A percentile compares a stretch with the other conserved stretches of the same genome.
phyloP scores from a whole-genome alignment of 352 stramenopile species.

The Phytophthora melonis region DNA sequence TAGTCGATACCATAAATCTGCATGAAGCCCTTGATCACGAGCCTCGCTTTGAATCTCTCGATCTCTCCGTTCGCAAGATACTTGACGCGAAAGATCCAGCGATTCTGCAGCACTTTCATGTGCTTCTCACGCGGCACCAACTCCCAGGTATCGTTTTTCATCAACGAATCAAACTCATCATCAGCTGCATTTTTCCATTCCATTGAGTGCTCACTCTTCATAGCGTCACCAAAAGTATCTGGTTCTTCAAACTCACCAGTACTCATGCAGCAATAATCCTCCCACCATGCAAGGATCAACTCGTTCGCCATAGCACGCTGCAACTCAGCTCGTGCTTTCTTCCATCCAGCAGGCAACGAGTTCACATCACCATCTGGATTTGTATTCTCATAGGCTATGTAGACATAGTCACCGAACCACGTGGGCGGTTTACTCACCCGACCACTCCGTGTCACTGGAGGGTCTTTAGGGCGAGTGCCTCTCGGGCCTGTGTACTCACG shows the following conservation, averaged over 20 bases:
- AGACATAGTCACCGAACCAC: background rate
- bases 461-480: background rate
- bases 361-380: background rate
- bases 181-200: too few species aligned
- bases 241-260: background rate
- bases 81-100: too few species aligned
- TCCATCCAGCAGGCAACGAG: background rate
- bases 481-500: background rate
- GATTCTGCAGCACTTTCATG: too few species aligned
- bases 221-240: background rate
- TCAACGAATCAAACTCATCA: too few species aligned
- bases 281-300: background rate
- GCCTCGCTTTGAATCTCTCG: too few species aligned
- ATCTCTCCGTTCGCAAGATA: too few species aligned
- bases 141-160: too few species aligned
- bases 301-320: background rate
- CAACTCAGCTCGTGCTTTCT: background rate
- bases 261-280: background rate
- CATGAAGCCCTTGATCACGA: too few species aligned
- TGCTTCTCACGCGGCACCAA: too few species aligned
- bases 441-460: background rate
- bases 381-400: background rate
- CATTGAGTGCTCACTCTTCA: too few species aligned
- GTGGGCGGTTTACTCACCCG: background rate
- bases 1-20: too few species aligned